A percentile compares a stretch with the other conserved stretches of the same genome.
These are phyloP conservation scores for Scenedesmus sp. DNA, from an alignment of 163 green algal species.

Conservation along the genomic window DNA sequence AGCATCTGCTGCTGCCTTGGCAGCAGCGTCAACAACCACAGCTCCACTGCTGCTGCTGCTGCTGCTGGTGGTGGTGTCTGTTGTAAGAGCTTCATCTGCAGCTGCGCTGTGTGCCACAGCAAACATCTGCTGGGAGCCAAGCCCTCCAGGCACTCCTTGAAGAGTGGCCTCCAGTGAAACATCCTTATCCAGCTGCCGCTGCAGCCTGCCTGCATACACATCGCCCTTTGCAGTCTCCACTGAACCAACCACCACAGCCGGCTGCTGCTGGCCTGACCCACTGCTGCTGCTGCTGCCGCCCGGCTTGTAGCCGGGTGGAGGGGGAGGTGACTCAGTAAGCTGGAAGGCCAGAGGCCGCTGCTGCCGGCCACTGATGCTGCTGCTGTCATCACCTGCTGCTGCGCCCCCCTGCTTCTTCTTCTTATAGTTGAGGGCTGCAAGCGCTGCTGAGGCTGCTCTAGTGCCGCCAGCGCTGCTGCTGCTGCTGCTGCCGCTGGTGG, in stretches of 20 bases:
- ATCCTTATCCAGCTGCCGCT: conserved; percentile 9
- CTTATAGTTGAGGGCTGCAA: conserved; percentile 44
- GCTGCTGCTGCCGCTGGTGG: not conserved
- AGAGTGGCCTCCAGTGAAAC: conserved; percentile 24
- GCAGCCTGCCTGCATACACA: not conserved
- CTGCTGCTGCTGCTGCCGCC: not conserved
- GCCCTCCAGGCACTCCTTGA: conserved; percentile 39
- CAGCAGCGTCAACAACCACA: not conserved
- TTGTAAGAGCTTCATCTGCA: not conserved
- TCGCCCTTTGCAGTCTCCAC: conserved; percentile 39
- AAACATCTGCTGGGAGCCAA: conserved; percentile 23
- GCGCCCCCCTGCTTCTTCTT: not conserved
- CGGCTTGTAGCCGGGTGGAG: conserved; percentile 26
- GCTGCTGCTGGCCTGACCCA: conserved; percentile 15
- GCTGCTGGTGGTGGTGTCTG: not conserved
- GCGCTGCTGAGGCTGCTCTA: conserved; percentile 26
- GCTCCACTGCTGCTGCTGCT: conserved; percentile 12
- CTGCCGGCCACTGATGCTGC: not conserved
- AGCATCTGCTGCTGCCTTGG: not conserved
- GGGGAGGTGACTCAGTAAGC: conserved; percentile 13
- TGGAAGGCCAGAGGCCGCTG: conserved; percentile 30
- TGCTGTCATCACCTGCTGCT: conserved; percentile 1
- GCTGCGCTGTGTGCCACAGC: not conserved
- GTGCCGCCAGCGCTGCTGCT: not conserved
- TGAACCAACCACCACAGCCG: conserved; percentile 3